Evolutionary conservation across 1,284 basidiomycete species (phyloP).

Genomic region (Marasmius oreades): DNA sequence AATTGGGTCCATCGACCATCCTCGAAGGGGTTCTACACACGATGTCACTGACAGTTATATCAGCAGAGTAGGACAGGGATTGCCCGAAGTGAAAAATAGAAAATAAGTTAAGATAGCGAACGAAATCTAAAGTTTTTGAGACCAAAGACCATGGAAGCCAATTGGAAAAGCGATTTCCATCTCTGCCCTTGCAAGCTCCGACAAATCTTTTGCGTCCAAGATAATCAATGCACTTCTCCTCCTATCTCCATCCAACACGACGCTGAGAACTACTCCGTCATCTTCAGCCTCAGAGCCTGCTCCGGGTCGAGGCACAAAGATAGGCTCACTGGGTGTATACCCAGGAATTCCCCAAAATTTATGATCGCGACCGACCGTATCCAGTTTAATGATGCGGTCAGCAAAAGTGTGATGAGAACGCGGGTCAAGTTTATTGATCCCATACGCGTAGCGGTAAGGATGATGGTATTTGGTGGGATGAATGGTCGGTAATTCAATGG

Average conservation of each 20-base stretch:
- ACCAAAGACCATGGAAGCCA: conserved; percentile 28
- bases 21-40: no score
- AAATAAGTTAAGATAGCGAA: no score
- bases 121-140: conserved; percentile 7
- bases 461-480: conserved; percentile 26
- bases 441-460: conserved; percentile 32
- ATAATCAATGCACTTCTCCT: conserved; percentile 10
- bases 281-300: conserved; percentile 27
- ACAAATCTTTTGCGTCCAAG: conserved; percentile 25
- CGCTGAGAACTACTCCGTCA: conserved; percentile 32
- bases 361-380: conserved; percentile 19
- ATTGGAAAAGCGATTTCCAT: conserved; percentile 29
- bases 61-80: no score
- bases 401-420: conserved; percentile 23
- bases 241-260: conserved; percentile 26
- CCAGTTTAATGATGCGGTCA: conserved; percentile 32
- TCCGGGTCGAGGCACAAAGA: conserved; percentile 30
- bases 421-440: conserved; percentile 18
- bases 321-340: conserved; percentile 31
- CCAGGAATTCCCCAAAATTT: conserved; percentile 26
- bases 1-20: no score
- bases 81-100: no score
- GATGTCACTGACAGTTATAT: no score
- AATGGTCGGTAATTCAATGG: conserved; percentile 31
- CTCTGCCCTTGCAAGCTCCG: conserved; percentile 32